phyloP scores from a whole-genome alignment of 805 yeast genomes.

The Starmerella cellae region DNA sequence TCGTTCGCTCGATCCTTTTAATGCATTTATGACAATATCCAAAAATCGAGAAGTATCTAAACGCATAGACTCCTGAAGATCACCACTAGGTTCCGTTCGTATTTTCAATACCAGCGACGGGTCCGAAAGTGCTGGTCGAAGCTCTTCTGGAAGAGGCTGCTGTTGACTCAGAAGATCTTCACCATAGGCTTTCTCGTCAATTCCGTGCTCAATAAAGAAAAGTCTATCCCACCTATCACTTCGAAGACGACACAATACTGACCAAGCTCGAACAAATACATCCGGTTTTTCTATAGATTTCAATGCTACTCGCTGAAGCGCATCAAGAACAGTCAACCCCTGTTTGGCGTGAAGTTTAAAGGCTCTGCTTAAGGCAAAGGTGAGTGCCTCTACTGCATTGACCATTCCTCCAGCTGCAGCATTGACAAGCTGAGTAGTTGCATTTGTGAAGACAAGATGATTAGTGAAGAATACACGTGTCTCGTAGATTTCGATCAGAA shows the following conservation, averaged over 20 bases:
- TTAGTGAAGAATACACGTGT: constrained; percentile 8
- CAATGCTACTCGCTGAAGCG: constrained; percentile 10
- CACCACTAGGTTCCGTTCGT: neutral
- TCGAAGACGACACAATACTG: constrained; percentile 18
- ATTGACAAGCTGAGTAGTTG: constrained; percentile 8
- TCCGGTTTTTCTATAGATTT: constrained; percentile 7
- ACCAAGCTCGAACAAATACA: constrained; percentile 18
- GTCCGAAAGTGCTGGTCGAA: constrained; percentile 28
- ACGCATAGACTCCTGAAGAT: neutral
- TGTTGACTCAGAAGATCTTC: constrained; percentile 23
- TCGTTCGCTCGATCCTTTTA: constrained; percentile 44
- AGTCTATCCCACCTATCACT: constrained; percentile 15
- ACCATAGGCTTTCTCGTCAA: constrained; percentile 18
- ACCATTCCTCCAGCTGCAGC: constrained; percentile 2
- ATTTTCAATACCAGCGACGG: constrained; percentile 24
- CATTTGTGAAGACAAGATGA: constrained; percentile 3
- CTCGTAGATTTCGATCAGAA: constrained; percentile 13
- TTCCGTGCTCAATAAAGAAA: constrained; percentile 14
- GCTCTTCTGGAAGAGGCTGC: constrained; percentile 29
- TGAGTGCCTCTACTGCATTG: constrained; percentile 10
- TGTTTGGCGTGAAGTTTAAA: constrained; percentile 5
- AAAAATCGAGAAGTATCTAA: constrained; percentile 44
- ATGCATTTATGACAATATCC: constrained; percentile 30
- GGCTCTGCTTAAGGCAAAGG: constrained; percentile 5
- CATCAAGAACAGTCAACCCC: constrained; percentile 5